Evolutionary conservation across 257 asterid species (phyloP), one percentile per base, ranked within the genome.

Genomic region (Verbena officinalis): DNA sequence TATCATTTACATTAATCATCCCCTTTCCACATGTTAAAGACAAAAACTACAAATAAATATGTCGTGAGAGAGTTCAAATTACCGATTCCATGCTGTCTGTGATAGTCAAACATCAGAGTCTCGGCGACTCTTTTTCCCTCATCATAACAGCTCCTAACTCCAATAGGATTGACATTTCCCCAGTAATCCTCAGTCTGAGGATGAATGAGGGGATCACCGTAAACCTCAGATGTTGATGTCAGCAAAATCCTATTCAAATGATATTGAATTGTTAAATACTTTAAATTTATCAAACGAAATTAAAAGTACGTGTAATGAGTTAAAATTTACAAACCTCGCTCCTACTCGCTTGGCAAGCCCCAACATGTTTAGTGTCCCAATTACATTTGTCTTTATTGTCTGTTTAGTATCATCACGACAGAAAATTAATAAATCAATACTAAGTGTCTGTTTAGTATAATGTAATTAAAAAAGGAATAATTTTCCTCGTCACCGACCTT

Each of bases 281-380:
- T 17, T 7, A 22, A 46, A 17, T 65, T 12, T 65, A 0, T 24
- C 9, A 6, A 33, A 14, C 12, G 12, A 63, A 59, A 49, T 10
- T 9, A 64, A 58, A 39, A 20, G 27, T 27, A 39, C 2, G 12
- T 9, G 8, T 42, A 55, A 58, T 12, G 44, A n/a, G 43, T 69
- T 7, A 43, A 68, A 21, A 27, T 2, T 27, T 27, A 27, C 79
- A 5, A 57, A 92, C 98, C 98, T 86, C 16, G 97, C 95, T 65
- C 98, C 97, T 22, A 89, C 95, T 74, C 97, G 83, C 84, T 92
- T 92, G 54, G 98, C 96, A 65, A 92, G 98, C 64, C 98, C 98
- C 50, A 92, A 71, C 98, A 92, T 89, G 95, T 92, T 89, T 12
- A 92, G 81, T 7, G 98, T 92, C 67, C 98, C 98, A 23, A 89